phyloP scores from a whole-genome alignment of 257 asterid genomes.

The Solanum chiquidenum region DNA sequence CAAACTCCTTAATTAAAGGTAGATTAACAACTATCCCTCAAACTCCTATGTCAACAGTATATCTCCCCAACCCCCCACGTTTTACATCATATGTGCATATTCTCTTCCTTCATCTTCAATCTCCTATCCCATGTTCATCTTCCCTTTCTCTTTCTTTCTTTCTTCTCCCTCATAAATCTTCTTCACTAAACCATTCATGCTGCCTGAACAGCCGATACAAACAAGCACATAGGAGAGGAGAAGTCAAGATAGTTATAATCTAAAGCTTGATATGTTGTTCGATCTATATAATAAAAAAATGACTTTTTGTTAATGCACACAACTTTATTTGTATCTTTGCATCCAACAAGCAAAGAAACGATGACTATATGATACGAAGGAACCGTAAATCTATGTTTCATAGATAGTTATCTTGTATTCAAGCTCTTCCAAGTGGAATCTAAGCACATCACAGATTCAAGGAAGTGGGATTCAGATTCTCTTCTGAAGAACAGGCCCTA shows the following conservation, averaged over 20 bases:
- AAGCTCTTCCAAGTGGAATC: constrained; percentile 57
- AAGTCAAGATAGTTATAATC: constrained; percentile 88
- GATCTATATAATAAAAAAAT: constrained; percentile 70
- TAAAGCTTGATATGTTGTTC: constrained; percentile 66
- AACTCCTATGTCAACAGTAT: too few species aligned
- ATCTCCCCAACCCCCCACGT: too few species aligned
- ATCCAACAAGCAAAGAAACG: constrained; percentile 70
- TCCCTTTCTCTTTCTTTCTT: too few species aligned
- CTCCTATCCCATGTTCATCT: too few species aligned
- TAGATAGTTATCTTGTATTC: constrained; percentile 88
- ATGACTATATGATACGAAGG: constrained; percentile 62
- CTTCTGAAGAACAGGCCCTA: constrained; percentile 62
- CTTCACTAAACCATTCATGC: too few species aligned
- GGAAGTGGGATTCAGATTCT: constrained; percentile 56
- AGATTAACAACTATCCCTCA: too few species aligned
- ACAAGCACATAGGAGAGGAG: constrained; percentile 81
- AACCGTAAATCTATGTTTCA: constrained; percentile 56
- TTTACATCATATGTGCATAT: too few species aligned
- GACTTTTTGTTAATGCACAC: constrained; percentile 73
- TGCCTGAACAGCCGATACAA: constrained; percentile 74
- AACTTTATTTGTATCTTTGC: constrained; percentile 59
- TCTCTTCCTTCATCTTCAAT: too few species aligned
- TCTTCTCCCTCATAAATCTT: too few species aligned
- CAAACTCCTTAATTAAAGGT: too few species aligned
- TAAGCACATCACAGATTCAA: constrained; percentile 59